phyloP scores from a whole-genome alignment of 2,329 filamentous ascomycete species.

The Kalmusia sp. region DNA sequence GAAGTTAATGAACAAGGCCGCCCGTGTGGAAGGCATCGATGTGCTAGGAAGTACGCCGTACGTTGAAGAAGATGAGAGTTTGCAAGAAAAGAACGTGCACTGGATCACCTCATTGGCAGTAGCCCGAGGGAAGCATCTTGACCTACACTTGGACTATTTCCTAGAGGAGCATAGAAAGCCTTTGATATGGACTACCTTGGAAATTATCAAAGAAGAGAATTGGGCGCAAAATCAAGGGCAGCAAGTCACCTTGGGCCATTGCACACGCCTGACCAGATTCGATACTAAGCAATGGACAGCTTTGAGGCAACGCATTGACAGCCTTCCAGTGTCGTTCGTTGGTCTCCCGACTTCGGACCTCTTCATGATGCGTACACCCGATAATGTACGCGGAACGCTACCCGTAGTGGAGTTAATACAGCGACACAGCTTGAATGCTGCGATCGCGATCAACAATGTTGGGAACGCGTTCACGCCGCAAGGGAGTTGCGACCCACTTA shows the following conservation, averaged over 20 bases:
- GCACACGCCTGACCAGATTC: conserved; percentile 69
- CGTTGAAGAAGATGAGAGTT: conserved; percentile 63
- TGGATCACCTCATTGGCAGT: conserved; percentile 68
- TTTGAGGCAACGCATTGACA: conserved; percentile 57
- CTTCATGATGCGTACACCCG: conserved; percentile 70
- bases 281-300: conserved; percentile 55
- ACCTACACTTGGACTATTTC: conserved; percentile 77
- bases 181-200: conserved; percentile 62
- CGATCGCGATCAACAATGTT: conserved; percentile 74
- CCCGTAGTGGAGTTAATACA: conserved; percentile 67
- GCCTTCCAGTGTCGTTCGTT: conserved; percentile 69
- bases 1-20: conserved; percentile 56
- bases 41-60: conserved; percentile 74
- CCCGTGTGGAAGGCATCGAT: conserved; percentile 55
- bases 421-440: conserved; percentile 63
- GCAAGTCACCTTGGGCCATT: conserved; percentile 66
- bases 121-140: conserved; percentile 62
- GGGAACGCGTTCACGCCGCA: conserved; percentile 78
- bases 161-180: conserved; percentile 59
- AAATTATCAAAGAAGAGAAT: conserved; percentile 54
- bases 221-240: conserved; percentile 55
- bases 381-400: conserved; percentile 64
- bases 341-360: conserved; percentile 75
- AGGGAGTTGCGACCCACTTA: conserved; percentile 70
- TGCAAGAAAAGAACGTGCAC: conserved; percentile 64